phyloP scores from a whole-genome alignment of 805 yeast species.

The Teunomyces tritomae region DNA sequence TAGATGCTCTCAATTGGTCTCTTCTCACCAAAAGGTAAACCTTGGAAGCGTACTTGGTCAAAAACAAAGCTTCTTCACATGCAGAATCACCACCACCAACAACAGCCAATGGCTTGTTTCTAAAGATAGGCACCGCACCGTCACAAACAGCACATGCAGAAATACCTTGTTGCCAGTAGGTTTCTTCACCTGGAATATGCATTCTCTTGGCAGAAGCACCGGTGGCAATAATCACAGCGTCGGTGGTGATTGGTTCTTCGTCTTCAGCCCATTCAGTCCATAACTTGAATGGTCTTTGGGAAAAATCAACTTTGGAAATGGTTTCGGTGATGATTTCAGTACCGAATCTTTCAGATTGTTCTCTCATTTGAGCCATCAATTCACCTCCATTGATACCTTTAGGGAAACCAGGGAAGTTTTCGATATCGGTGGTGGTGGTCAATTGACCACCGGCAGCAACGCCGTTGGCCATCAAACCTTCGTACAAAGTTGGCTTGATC shows the following conservation, averaged over 20 bases:
- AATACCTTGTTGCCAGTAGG: slow-evolving; percentile 98
- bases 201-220: slow-evolving; percentile 98
- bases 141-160: slow-evolving; percentile 99
- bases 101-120: slow-evolving; percentile 96
- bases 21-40: slow-evolving; percentile 92
- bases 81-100: slow-evolving; percentile 99
- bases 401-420: slow-evolving; percentile 99
- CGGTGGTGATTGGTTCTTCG: slow-evolving; percentile 85
- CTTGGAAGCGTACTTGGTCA: slow-evolving; percentile 97
- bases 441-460: slow-evolving; percentile 99
- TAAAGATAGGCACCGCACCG: slow-evolving; percentile 98
- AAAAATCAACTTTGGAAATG: slow-evolving; percentile 84
- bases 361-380: slow-evolving; percentile 92
- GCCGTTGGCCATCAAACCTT: slow-evolving; percentile 96
- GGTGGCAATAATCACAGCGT: slow-evolving; percentile 89
- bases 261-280: slow-evolving; percentile 98
- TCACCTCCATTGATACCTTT: slow-evolving; percentile 82
- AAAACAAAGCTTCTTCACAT: slow-evolving; percentile 96
- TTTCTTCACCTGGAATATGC: slow-evolving; percentile 92
- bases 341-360: slow-evolving; percentile 84
- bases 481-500: slow-evolving; percentile 87
- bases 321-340: slow-evolving; percentile 95
- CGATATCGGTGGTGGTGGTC: slow-evolving; percentile 97
- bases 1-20: slow-evolving; percentile 90
- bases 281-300: slow-evolving; percentile 87